Evolutionary conservation across 306 rosid species (phyloP), one percentile per base, ranked within the genome.

Genomic region (Luffa acutangula): DNA sequence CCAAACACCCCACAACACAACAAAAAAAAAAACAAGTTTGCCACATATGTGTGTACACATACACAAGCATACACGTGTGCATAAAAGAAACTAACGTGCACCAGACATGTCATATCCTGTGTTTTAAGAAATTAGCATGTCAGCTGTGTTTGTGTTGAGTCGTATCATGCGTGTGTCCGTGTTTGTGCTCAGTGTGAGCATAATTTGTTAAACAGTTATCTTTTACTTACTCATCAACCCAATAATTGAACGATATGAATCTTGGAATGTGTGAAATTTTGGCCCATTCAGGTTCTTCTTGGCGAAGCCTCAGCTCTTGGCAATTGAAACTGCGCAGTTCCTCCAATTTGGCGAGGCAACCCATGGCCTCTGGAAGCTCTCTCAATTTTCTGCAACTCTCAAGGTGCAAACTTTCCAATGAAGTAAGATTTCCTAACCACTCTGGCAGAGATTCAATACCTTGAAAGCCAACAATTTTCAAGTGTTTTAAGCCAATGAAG

Each of bases 191-290:
- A 4, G 25, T 64, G 11, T 21, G 7, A 20, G 36, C 7, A 64
- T 72, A 72, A 72, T 72, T 48, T 45, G 42, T 3, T 3, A 45
- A 45, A 12, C 20, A 11, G 9, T 25, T 48, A 15, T 46, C n/a
- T 25, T 46, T 72, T 13, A 72, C 77, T 72, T 46, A 72, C 77
- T 72, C 77, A 31, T 72, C 77, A 31, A 72, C 77, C 77, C 77
- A 72, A 48, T 72, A 72, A 72, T 72, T 72, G 77, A 72, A 72
- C 3, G 77, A 46, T 46, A 72, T 46, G 58, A 72, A 72, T 72
- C 58, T 72, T 14, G 59, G 42, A 25, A 72, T 48, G 77, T 72
- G 42, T 5, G 58, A 46, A 48, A 72, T 48, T 25, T 72, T 72
- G 59, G 41, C 58, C 77, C 77, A 72, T 72, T 72, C 77, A 25